These are phyloP conservation scores for Hemerocallis citrina DNA, from an alignment of 106 monocot genomes.

Conservation along the genomic window DNA sequence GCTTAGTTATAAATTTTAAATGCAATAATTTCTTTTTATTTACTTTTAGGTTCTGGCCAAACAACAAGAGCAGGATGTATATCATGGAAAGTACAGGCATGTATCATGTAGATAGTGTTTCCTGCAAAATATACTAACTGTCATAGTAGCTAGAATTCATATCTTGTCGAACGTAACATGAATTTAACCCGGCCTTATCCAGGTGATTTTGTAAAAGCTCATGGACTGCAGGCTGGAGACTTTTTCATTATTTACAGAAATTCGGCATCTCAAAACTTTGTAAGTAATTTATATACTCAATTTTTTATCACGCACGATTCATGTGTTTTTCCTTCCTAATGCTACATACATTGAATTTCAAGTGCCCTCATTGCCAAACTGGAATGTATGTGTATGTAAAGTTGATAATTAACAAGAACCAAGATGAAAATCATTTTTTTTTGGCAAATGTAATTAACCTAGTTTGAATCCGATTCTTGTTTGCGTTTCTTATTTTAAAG, in stretches of 20 bases:
- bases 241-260: slow-evolving; percentile 28
- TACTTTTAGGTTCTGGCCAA: slow-evolving; percentile 39
- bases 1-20: neutral
- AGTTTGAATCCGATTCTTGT: neutral
- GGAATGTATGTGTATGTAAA: neutral
- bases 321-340: neutral
- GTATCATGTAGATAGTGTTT: no score
- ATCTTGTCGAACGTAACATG: no score
- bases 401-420: neutral
- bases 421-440: neutral
- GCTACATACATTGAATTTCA: no score
- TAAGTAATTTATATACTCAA: neutral
- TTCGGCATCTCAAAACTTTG: slow-evolving; percentile 19
- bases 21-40: neutral
- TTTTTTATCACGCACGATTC: neutral
- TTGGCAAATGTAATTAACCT: neutral
- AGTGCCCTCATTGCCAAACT: neutral
- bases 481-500: neutral
- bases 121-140: no score
- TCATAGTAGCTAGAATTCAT: neutral
- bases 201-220: slow-evolving; percentile 44
- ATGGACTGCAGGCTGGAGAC: slow-evolving; percentile 37
- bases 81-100: slow-evolving; percentile 33
- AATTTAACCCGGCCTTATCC: no score
- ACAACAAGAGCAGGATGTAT: slow-evolving; percentile 50